Base-by-base conservation (phyloP, 2,329 filamentous ascomycete genomes). In the Pseudogymnoascus sp. region DNA sequence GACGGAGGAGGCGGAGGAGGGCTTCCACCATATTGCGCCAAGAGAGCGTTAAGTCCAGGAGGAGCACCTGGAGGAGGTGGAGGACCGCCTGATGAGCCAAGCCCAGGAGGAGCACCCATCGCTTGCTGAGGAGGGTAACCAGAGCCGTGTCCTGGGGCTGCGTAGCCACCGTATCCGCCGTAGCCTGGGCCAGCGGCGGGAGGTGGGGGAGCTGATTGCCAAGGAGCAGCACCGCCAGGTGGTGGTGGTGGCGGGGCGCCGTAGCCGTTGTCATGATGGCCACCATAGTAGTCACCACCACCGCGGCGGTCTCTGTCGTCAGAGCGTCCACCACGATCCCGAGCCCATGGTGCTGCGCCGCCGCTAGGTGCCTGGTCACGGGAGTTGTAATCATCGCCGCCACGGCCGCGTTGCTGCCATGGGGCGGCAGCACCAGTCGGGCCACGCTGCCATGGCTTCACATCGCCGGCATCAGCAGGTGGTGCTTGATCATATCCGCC, bases 381-480 rank as follows among this genome's bases (percentile, higher is more conserved):
- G 39, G 67, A 68, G 59, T 74, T 74, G 63, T 76, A 76, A 55
- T 76, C 71, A 41, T 75, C 76, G 60, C 75, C 74, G 60, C 76
- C 75, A 33, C 71, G 71, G 39, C 74, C 73, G 63, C 69, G 55
- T 82, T 80, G 73, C 77, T 78, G 67, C 84, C 92, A 96, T 6
- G 92, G 92, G 68, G 92, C 92, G 73, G 90, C 84, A 63, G 88
- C 91, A 63, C 90, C 91, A 31, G 89, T 92, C 16, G 91, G 90
- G 38, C 88, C 90, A 72, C 90, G 86, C 74, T 96, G 89, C 92
- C 92, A 97, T 60, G 92, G 92, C 76, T 91, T 93, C 68, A 84
- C 80, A 68, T 88, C 86, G 63, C 77, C 78, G 33, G 58, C 19
- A 39, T 73, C 69, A n/a, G 67, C 70, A 63, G 74, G 70, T 59